Evolutionary conservation across 495 filamentous ascomycete genomes (phyloP).

Genomic region (Pyronema omphalodes): DNA sequence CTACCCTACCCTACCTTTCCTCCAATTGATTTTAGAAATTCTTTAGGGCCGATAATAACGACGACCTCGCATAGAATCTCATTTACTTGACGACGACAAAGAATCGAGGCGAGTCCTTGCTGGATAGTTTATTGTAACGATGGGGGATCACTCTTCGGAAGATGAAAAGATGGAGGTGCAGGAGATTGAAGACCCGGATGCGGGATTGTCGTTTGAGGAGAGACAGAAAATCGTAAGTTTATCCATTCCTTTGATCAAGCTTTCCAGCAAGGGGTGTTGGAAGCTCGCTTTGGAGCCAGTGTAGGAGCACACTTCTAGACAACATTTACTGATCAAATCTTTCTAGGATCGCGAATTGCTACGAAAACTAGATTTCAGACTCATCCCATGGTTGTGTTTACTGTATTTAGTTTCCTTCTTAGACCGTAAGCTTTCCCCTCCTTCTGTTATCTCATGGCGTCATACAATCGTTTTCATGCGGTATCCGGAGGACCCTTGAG

Average conservation of each 20-base stretch:
- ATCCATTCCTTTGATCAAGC: too few relatives aligned
- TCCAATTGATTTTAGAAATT: too few relatives aligned
- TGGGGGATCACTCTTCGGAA: too few relatives aligned
- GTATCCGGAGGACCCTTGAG: not conserved
- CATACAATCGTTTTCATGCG: too few relatives aligned
- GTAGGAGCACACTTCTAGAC: not conserved
- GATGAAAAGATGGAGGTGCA: not conserved
- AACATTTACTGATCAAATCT: not conserved
- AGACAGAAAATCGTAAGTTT: constrained; percentile 43
- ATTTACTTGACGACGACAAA: too few relatives aligned
- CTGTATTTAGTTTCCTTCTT: constrained; percentile 76
- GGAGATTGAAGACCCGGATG: constrained; percentile 33
- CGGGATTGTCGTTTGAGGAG: constrained; percentile 47
- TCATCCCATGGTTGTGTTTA: constrained; percentile 57
- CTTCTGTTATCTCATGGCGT: constrained; percentile 5
- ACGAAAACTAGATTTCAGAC: constrained; percentile 47
- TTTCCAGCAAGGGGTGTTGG: not conserved
- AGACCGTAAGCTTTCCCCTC: constrained; percentile 34
- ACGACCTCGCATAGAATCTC: too few relatives aligned
- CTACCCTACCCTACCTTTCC: too few relatives aligned
- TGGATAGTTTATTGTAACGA: too few relatives aligned
- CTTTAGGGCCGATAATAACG: too few relatives aligned
- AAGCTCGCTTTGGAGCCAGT: not conserved
- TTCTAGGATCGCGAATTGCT: constrained; percentile 46
- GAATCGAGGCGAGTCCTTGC: too few relatives aligned